Evolutionary conservation across 2,329 filamentous ascomycete genomes (phyloP), one percentile per base, ranked within the genome.

Genomic region (Phaeoacremonium minimum): DNA sequence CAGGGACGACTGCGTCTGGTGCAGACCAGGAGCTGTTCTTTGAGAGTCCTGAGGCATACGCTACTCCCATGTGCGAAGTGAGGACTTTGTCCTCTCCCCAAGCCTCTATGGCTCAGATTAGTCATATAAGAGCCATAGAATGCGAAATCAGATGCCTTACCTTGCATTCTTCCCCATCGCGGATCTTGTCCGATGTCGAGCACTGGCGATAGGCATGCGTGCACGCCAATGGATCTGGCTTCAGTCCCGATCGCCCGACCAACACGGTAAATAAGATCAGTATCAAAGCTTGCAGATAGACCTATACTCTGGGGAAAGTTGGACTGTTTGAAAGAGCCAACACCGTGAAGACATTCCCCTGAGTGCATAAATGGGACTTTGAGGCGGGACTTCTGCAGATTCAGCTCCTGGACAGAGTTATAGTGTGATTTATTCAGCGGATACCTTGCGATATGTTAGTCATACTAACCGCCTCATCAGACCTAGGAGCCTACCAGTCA

Each of bases 21-120:
- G 63, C 59, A 5, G 55, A 52, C 63, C 60, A 66, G 5, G 60
- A 61, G 13, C 61, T 51, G 33, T 68, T 66, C 36, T 69, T 68
- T 4, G 64, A 67, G 14, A 68, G 37, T 0, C 65, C 64, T 5
- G 57, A 62, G 1, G 64, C 52, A 40, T 64, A 66, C 2, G 64
- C 64, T 12, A 67, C 60, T 6, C 65, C 64, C 64, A 68, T 67
- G 17, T 61, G 53, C 8, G 63, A 60, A 0, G 65, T 67, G 11
- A 69, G 44, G 1, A 66, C 45, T 44, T 65, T 66, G 41, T 69
- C 65, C 37, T 69, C 65, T 1, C 65, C 65, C 64, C 65, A 69
- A n/a, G 58, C 61, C 49, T 69, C 65, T 60, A n/a, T 26, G 19
- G 22, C 19, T 11, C 9, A 4, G 2, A 16, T 46, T n/a, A 46